These are phyloP conservation scores for Pseudotulostoma volvatum DNA, from an alignment of 495 filamentous ascomycete genomes.

Conservation along the genomic window DNA sequence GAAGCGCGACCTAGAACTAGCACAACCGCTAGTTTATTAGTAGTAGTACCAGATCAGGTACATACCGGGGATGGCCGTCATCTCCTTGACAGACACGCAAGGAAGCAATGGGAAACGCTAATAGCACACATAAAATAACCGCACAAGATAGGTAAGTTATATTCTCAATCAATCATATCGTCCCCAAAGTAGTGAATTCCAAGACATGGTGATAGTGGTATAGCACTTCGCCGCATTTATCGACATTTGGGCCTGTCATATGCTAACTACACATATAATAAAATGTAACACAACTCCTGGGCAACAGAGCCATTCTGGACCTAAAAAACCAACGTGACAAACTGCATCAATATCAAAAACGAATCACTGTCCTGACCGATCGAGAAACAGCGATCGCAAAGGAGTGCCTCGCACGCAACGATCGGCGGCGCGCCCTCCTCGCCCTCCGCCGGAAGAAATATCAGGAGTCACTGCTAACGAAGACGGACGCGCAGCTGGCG, in stretches of 20 bases:
- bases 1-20: too few species aligned
- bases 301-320: slow-evolving; percentile 72
- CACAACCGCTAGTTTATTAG: too few species aligned
- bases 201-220: too few species aligned
- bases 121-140: slow-evolving; percentile 52
- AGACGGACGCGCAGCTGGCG: slow-evolving; percentile 82
- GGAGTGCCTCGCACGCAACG: slow-evolving; percentile 55
- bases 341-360: slow-evolving; percentile 83
- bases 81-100: too few species aligned
- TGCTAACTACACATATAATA: too few species aligned
- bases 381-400: slow-evolving; percentile 72
- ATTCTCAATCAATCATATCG: background rate
- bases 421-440: slow-evolving; percentile 68
- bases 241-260: background rate
- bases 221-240: too few species aligned
- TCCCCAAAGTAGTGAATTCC: too few species aligned
- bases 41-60: too few species aligned
- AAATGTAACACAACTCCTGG: too few species aligned
- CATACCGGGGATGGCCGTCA: too few species aligned
- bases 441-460: slow-evolving; percentile 93
- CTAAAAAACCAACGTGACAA: slow-evolving; percentile 95
- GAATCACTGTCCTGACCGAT: slow-evolving; percentile 66
- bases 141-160: slow-evolving; percentile 47
- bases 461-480: slow-evolving; percentile 75
- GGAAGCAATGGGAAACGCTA: slow-evolving; percentile 59